Base-by-base conservation (phyloP, 1,284 basidiomycete genomes). In the Trichosporon sp. region DNA sequence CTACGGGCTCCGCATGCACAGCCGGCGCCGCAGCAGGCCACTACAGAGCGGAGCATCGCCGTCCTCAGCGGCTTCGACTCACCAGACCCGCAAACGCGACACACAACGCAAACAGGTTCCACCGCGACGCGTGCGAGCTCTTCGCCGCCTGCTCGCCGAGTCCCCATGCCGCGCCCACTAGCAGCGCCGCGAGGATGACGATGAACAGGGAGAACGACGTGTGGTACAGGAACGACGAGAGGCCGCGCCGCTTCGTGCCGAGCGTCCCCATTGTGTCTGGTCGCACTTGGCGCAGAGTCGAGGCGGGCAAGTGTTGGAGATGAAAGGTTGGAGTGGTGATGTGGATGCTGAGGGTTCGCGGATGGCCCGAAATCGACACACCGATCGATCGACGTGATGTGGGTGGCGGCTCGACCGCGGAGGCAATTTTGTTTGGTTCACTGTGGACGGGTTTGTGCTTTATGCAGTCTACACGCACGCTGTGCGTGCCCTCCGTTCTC, bases 41-140 rank as follows among this genome's bases (percentile, higher is more conserved):
- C n/a, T n/a, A n/a, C n/a, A n/a, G n/a, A n/a, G n/a, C n/a, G n/a
- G n/a, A n/a, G n/a, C n/a, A n/a, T n/a, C n/a, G n/a, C n/a, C n/a
- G n/a, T n/a, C n/a, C n/a, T n/a, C n/a, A n/a, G n/a, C n/a, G n/a
- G n/a, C n/a, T n/a, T n/a, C n/a, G 27, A 80, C 81, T 75, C 71
- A 83, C 82, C 64, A 81, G 53, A 21, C 73, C 74, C 9, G 76
- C 71, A 70, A 79, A 81, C 3, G 78, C 75, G 18, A 73, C 81
- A 11, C 76, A 74, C 5, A 82, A 67, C 51, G 81, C 75, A 51
- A 83, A 76, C 56, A 83, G 72, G 71, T 82, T 83, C 76, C 78
- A 80, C 18, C 74, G 68, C n/a, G 75, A 69, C 64, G 79, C 76
- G 21, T 74, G 76, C 15, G 77, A 76, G 5, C 76, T 79, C 15